Base-by-base conservation (phyloP, 768 basidiomycete genomes). In the Tricholoma matsutake region DNA sequence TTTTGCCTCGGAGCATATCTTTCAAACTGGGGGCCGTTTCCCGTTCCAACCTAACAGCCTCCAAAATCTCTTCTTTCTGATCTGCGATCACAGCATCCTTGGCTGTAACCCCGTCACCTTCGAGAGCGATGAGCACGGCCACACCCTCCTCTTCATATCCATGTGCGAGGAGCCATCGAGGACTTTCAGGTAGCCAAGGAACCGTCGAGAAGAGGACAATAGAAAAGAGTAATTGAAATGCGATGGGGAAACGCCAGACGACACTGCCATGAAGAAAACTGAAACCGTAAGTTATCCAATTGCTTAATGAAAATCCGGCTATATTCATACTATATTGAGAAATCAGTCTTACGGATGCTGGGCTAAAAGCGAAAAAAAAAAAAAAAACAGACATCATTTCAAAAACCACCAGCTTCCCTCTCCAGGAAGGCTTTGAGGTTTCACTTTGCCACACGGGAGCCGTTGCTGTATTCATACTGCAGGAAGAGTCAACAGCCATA, bases 221-320 rank as follows among this genome's bases (percentile, higher is more conserved):
- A 8, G 80, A 81, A 65, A 81, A 83, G 3, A 77, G 67, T 22
- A 83, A 74, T 57, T 83, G 80, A 61, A 83, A 81, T 1, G 80
- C 80, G 54, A 83, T 81, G 3, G 80, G 81, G 69, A 81, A 81
- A 6, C 81, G 70, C 81, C 80, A 81, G 9, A 78, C 69, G 16
- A 81, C 67, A 65, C 76, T 78, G 20, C 80, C 79, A 6, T 68
- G 56, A 16, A 76, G 63, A 64, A 78, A 82, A 64, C 79, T 81
- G 65, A 81, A 79, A 9, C 80, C 79, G 62, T 82, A 82, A 0
- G 81, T 82, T 78, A 82, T 79, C 81, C 81, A 82, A 61, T 82
- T 81, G 59, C 79, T 80, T 43, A 81, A 63, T 1, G 80, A 81
- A 62, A 82, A 82, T 0, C 80, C 81, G 7, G 78, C 81, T 41